Conservation (phyloP, 2,329 filamentous ascomycete genomes). For the Pyricularia sp. region DNA sequence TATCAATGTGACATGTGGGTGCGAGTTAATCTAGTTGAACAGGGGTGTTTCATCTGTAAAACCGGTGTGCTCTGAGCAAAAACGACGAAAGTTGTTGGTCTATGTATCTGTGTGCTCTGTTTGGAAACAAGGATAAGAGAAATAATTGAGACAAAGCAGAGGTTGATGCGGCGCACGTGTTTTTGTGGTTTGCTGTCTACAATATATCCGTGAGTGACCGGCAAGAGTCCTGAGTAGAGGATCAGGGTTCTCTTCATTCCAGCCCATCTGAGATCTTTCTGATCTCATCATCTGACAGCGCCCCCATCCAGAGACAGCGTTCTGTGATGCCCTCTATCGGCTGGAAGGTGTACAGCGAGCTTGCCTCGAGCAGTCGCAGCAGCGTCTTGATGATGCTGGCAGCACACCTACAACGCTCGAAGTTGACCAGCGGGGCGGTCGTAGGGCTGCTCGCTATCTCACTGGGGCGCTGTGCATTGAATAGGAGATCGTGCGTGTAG, state of each 20-base stretch:
- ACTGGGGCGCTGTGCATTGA: slow-evolving; percentile 70
- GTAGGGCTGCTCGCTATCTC: slow-evolving; percentile 60
- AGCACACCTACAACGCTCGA: slow-evolving; percentile 69
- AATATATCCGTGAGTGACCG: neutral
- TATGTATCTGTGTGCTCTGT: neutral
- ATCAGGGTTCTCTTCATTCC: slow-evolving; percentile 22
- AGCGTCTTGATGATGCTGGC: slow-evolving; percentile 73
- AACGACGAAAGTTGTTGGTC: neutral
- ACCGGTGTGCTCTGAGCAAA: neutral
- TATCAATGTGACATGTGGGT: neutral
- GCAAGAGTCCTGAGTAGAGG: neutral
- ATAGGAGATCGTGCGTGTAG: slow-evolving; percentile 76
- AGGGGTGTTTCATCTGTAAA: neutral
- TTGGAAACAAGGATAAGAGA: neutral
- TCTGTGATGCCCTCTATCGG: slow-evolving; percentile 70
- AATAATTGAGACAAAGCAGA: neutral
- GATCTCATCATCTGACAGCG: slow-evolving; percentile 68
- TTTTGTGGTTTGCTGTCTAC: neutral
- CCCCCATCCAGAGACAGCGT: slow-evolving; percentile 78
- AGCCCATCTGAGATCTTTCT: slow-evolving; percentile 40
- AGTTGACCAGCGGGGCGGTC: slow-evolving; percentile 66
- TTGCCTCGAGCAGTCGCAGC: slow-evolving; percentile 69
- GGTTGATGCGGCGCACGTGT: neutral
- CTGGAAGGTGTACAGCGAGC: slow-evolving; percentile 63
- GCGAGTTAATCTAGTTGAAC: neutral